Evolutionary conservation across 306 rosid species (phyloP).

Genomic region (Pyrus bretschneideri): DNA sequence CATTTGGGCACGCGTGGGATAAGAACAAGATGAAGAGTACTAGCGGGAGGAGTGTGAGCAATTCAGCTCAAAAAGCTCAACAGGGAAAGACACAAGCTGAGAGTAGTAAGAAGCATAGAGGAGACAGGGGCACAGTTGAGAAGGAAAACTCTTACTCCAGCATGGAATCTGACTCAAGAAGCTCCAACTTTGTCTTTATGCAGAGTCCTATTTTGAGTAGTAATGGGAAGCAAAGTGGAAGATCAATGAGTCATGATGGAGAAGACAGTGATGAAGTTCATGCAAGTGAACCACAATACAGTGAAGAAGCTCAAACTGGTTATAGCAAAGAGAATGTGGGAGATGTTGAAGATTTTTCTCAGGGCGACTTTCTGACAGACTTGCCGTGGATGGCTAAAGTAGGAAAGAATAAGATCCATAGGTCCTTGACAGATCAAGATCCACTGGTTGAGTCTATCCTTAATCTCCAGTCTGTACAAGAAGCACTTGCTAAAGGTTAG

Average conservation of each 20-base stretch:
- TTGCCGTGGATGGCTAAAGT: constrained; percentile 43
- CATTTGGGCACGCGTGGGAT: constrained; percentile 18
- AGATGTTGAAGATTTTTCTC: constrained; percentile 45
- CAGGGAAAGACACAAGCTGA: constrained; percentile 52
- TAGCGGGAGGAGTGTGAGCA: constrained; percentile 34
- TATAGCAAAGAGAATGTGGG: constrained; percentile 41
- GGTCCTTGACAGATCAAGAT: constrained; percentile 43
- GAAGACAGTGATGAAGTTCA: constrained; percentile 56
- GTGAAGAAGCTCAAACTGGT: constrained; percentile 46
- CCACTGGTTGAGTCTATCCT: constrained; percentile 54
- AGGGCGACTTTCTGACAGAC: constrained; percentile 39
- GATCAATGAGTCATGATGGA: constrained; percentile 34
- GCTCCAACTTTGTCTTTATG: constrained; percentile 52
- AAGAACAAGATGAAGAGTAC: constrained; percentile 37
- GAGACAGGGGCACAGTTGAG: constrained; percentile 51
- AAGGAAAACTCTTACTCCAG: constrained; percentile 75
- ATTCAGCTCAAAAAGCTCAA: constrained; percentile 37
- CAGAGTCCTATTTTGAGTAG: constrained; percentile 39
- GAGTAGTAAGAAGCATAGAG: constrained; percentile 61
- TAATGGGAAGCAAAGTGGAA: constrained; percentile 57
- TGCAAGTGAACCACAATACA: constrained; percentile 37
- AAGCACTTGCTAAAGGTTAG: constrained; percentile 81
- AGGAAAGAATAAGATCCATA: constrained; percentile 44
- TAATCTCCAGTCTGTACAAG: constrained; percentile 66
- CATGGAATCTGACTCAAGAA: constrained; percentile 89